These are phyloP conservation scores for Spencermartinsiella europaea DNA, from an alignment of 805 yeast genomes.

Conservation along the genomic window DNA sequence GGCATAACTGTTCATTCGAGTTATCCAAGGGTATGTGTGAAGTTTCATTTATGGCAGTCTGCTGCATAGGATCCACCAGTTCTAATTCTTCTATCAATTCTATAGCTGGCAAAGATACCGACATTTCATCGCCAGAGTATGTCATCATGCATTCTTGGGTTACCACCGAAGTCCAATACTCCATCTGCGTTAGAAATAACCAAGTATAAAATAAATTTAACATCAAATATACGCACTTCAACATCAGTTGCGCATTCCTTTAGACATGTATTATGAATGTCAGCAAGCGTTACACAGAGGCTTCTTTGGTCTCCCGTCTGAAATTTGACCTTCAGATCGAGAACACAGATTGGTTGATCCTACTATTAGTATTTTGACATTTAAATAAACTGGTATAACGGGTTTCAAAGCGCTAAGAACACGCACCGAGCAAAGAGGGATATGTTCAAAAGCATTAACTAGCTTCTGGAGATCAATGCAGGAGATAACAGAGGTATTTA, in stretches of 20 bases:
- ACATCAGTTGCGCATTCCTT: not conserved
- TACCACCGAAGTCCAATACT: not conserved
- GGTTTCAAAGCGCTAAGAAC: not conserved
- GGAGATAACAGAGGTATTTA: too few species aligned
- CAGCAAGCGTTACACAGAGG: not conserved
- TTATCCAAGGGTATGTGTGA: too few species aligned
- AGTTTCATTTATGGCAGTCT: too few species aligned
- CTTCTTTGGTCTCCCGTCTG: not conserved
- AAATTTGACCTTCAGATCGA: not conserved
- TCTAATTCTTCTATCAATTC: not conserved
- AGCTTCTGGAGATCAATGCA: not conserved
- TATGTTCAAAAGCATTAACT: not conserved
- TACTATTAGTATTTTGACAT: not conserved
- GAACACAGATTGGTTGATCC: not conserved
- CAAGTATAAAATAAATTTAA: too few species aligned
- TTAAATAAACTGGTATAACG: conserved; percentile 1
- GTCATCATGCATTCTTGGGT: not conserved
- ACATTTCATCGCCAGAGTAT: not conserved
- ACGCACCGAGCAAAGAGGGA: not conserved
- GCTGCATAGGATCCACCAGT: too few species aligned
- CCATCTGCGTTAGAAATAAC: not conserved
- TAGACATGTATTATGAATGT: not conserved
- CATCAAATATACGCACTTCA: not conserved
- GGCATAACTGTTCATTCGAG: too few species aligned
- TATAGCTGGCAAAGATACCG: not conserved